These are phyloP conservation scores for Ascochyta viciae-villosae DNA, from an alignment of 2,329 filamentous ascomycete species.

Conservation along the genomic window DNA sequence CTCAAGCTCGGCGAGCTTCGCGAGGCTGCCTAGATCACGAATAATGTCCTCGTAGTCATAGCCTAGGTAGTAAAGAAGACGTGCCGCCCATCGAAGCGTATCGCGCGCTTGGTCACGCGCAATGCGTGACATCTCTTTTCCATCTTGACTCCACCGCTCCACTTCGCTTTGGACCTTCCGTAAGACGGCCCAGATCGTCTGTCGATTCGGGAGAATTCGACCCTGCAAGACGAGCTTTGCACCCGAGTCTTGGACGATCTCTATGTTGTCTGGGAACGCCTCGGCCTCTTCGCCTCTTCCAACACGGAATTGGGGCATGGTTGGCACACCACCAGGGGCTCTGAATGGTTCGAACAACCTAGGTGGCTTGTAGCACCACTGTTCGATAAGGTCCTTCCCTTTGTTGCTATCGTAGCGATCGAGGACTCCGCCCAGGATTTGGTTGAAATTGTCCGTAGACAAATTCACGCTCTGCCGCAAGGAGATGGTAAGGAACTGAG, in stretches of 20 bases:
- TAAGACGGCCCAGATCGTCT: constrained; percentile 43
- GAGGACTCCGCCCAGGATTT: constrained; percentile 62
- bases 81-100: constrained; percentile 43
- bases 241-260: constrained; percentile 37
- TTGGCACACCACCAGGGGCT: constrained; percentile 43
- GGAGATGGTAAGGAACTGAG: constrained; percentile 39
- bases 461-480: constrained; percentile 36
- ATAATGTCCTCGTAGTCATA: constrained; percentile 43
- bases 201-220: constrained; percentile 40
- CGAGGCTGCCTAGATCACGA: constrained; percentile 41
- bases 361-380: constrained; percentile 50
- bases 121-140: constrained; percentile 18
- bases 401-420: constrained; percentile 55
- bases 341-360: constrained; percentile 33
- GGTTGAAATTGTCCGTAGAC: constrained; percentile 56
- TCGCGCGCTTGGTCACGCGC: constrained; percentile 31
- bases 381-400: constrained; percentile 57
- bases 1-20: constrained; percentile 41
- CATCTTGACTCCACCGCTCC: constrained; percentile 24
- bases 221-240: constrained; percentile 37
- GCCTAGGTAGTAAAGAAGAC: constrained; percentile 41
- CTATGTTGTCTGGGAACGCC: constrained; percentile 38
- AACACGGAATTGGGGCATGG: constrained; percentile 38
- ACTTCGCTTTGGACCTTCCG: constrained; percentile 44
- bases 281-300: constrained; percentile 34